Percentiles rank a stretch among this genome's conserved stretches.
Conservation (phyloP, 169 alveolate genomes). For the Plasmodium berghei region DNA sequence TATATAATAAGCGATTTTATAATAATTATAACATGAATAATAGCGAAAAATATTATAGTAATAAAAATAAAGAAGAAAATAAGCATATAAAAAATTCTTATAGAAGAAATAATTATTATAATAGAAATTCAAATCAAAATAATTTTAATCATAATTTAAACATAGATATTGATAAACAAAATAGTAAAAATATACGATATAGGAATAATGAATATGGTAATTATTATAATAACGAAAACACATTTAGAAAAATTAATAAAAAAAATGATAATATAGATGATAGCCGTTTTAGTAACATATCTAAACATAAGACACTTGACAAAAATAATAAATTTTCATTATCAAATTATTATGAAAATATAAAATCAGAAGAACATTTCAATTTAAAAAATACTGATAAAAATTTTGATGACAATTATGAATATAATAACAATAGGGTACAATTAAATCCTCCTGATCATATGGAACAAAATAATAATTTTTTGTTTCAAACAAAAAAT, state of each 20-base stretch:
- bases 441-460: background rate
- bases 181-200: background rate
- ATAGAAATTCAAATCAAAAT: conserved; percentile 6
- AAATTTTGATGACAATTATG: background rate
- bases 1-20: no score
- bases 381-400: background rate
- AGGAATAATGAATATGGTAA: background rate
- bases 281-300: background rate
- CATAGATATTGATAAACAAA: background rate
- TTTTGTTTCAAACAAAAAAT: background rate
- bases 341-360: background rate
- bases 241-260: background rate
- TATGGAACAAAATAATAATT: background rate
- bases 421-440: background rate
- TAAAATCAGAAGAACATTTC: conserved; percentile 48
- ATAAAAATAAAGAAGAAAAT: background rate
- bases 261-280: background rate
- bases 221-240: background rate
- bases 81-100: background rate
- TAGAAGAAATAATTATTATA: background rate
- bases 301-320: conserved; percentile 3
- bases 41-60: background rate
- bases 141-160: conserved; percentile 22
- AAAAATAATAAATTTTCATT: background rate
- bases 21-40: no score